phyloP scores from a whole-genome alignment of 1,284 basidiomycete genomes.

The Calocybe gambosa region DNA sequence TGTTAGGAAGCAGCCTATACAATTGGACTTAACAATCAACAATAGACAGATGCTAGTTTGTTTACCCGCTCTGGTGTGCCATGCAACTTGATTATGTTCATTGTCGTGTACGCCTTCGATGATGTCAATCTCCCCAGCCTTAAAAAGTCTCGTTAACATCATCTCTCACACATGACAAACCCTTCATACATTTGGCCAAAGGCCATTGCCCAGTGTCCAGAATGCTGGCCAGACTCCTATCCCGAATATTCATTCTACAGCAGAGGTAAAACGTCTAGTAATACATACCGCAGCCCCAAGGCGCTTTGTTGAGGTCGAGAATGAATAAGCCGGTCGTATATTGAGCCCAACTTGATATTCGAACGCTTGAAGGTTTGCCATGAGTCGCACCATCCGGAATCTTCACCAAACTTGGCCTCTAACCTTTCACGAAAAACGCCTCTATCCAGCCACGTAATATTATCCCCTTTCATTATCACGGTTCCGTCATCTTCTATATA shows the following conservation, averaged over 20 bases:
- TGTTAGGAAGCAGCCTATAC: constrained; percentile 19
- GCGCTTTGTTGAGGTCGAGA: constrained; percentile 59
- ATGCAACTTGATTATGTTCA: constrained; percentile 71
- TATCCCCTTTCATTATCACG: constrained; percentile 70
- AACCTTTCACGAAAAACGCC: constrained; percentile 58
- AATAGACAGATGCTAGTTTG: background rate
- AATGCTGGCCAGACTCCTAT: constrained; percentile 65
- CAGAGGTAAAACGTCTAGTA: background rate
- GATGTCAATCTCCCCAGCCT: constrained; percentile 78
- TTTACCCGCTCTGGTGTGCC: constrained; percentile 56
- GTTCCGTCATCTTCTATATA: constrained; percentile 50
- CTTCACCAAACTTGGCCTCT: constrained; percentile 6
- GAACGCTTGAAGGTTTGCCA: constrained; percentile 37
- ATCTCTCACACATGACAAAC: background rate
- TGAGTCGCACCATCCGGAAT: background rate
- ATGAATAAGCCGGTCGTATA: constrained; percentile 68
- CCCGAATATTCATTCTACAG: background rate
- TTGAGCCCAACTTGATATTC: constrained; percentile 47
- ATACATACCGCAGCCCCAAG: constrained; percentile 64
- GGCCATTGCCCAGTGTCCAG: constrained; percentile 49
- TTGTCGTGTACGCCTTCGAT: constrained; percentile 76
- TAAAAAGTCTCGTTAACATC: constrained; percentile 3
- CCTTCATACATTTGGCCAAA: constrained; percentile 47
- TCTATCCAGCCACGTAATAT: constrained; percentile 45
- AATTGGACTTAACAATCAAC: background rate